Conservation (phyloP, 2,329 filamentous ascomycete genomes). For the Colletotrichum cordylinicola region DNA sequence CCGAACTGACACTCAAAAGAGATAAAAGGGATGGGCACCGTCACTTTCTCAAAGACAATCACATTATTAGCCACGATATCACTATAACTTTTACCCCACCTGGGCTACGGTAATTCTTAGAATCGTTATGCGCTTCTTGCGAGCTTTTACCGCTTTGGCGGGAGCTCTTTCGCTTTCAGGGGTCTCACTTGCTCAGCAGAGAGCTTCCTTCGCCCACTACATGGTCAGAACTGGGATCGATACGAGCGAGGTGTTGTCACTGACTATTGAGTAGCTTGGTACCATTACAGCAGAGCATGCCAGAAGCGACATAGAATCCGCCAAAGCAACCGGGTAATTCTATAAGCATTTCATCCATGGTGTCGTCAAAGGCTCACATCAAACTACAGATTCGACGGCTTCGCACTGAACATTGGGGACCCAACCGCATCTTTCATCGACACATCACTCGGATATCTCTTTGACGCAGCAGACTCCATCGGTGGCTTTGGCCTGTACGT, state of each 20-base stretch:
- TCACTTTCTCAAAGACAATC: not conserved
- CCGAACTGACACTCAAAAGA: not conserved
- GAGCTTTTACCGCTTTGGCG: not conserved
- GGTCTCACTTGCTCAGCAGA: not conserved
- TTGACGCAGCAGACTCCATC: not conserved
- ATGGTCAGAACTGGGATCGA: not conserved
- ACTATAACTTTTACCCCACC: accelerated
- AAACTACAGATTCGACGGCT: not conserved
- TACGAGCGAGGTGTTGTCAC: accelerated
- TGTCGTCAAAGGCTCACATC: accelerated
- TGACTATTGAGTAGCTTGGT: not conserved
- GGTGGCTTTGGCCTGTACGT: not conserved
- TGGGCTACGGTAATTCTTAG: accelerated
- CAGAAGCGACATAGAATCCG: not conserved
- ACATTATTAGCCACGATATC: not conserved
- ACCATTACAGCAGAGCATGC: not conserved
- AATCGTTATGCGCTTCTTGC: not conserved
- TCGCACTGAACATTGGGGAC: not conserved
- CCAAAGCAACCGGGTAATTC: not conserved
- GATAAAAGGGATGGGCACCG: not conserved
- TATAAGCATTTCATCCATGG: accelerated
- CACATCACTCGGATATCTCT: not conserved
- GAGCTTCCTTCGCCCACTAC: not conserved
- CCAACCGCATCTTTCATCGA: not conserved
- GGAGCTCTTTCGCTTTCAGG: accelerated